phyloP scores from a whole-genome alignment of 495 filamentous ascomycete genomes.

The Hypoxylon intermedium region DNA sequence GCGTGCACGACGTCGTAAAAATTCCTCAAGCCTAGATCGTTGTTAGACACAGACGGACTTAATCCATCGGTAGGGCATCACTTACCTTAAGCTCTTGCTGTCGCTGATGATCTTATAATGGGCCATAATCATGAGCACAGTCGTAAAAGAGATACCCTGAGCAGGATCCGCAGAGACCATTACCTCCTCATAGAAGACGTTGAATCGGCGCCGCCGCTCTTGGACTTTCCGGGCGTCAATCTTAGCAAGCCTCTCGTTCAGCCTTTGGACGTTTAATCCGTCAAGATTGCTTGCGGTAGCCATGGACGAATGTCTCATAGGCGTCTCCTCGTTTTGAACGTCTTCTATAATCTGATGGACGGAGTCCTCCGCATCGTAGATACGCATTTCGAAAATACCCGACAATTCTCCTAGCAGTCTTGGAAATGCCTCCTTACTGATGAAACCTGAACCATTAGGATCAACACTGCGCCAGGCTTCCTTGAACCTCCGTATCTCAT shows the following conservation, averaged over 20 bases:
- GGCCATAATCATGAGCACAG: conserved; percentile 94
- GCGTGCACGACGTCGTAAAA: conserved; percentile 85
- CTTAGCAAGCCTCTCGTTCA: conserved; percentile 74
- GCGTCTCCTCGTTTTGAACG: conserved; percentile 65
- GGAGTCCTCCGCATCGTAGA: conserved; percentile 89
- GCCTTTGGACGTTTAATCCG: conserved; percentile 77
- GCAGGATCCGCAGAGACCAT: conserved; percentile 90
- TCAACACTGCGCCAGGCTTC: conserved; percentile 97
- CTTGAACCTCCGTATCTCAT: conserved; percentile 96
- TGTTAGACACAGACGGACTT: conserved; percentile 4
- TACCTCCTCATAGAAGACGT: conserved; percentile 94
- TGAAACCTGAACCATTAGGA: conserved; percentile 87
- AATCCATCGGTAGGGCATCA: neutral
- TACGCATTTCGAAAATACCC: conserved; percentile 95
- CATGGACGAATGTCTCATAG: conserved; percentile 62
- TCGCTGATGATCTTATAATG: conserved; percentile 99
- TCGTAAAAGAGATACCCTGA: conserved; percentile 88
- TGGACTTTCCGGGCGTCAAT: conserved; percentile 81
- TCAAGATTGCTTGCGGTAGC: conserved; percentile 55
- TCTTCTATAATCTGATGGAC: conserved; percentile 83
- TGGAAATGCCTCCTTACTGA: conserved; percentile 90
- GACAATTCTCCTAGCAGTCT: conserved; percentile 88
- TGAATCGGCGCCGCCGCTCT: conserved; percentile 76
- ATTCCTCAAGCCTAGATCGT: conserved; percentile 78
- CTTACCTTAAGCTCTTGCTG: conserved; percentile 86